Percentiles rank a stretch among this genome's conserved stretches.
phyloP scores from a whole-genome alignment of 768 basidiomycete species.

The Mycena leptocephala region DNA sequence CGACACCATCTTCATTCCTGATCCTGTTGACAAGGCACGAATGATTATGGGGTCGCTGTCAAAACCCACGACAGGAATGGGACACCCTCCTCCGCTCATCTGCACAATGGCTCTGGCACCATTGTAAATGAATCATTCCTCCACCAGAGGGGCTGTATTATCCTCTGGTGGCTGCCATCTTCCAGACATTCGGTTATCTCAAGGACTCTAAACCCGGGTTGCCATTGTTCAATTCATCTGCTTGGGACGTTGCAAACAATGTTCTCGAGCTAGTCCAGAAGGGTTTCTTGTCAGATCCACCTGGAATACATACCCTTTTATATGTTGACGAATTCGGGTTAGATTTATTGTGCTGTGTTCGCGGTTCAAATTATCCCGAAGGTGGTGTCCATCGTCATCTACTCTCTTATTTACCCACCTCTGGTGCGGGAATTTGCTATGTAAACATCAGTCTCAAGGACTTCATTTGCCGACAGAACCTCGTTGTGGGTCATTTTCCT shows the following conservation, averaged over 20 bases:
- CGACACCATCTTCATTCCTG: conserved; percentile 37
- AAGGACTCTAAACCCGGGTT: conserved; percentile 46
- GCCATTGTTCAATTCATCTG: conserved; percentile 48
- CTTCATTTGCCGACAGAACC: conserved; percentile 44
- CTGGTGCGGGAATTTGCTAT: conserved; percentile 41
- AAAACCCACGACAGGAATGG: neutral
- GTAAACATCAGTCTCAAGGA: conserved; percentile 38
- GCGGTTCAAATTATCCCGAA: conserved; percentile 54
- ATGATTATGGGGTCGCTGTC: neutral
- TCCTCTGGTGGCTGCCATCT: conserved; percentile 44
- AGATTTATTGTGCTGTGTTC: no score
- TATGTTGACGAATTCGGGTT: no score
- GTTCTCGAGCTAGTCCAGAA: conserved; percentile 45
- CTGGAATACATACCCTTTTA: no score
- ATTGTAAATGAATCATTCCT: conserved; percentile 48
- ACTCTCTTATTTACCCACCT: conserved; percentile 35
- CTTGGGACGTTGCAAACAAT: conserved; percentile 49
- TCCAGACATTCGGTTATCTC: conserved; percentile 51
- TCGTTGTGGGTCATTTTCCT: conserved; percentile 41
- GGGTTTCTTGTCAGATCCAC: conserved; percentile 42
- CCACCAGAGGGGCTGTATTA: conserved; percentile 50
- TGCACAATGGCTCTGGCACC: conserved; percentile 44
- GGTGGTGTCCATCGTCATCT: conserved; percentile 55
- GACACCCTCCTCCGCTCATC: neutral
- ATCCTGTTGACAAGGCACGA: conserved; percentile 33